Evolutionary conservation across 306 rosid species (phyloP).

Genomic region (Nissolia schottii): DNA sequence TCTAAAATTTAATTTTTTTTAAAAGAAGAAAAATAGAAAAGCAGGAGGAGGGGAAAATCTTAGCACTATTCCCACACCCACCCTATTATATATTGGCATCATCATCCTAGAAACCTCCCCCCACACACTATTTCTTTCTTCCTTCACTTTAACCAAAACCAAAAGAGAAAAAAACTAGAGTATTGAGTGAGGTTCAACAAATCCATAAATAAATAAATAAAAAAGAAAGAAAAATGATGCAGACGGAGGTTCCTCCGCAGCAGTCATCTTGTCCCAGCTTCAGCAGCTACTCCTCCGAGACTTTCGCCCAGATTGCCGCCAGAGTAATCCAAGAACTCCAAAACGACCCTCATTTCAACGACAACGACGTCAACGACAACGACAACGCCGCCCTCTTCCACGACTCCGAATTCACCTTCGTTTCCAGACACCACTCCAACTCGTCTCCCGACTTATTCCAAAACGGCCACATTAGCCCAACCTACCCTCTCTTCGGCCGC

Average conservation of each 20-base stretch:
- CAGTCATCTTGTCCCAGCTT: slow-evolving; percentile 66
- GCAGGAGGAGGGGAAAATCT: no score
- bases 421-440: slow-evolving; percentile 27
- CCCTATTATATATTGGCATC: no score
- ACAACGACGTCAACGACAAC: not conserved
- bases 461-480: slow-evolving; percentile 75
- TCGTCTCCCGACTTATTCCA: slow-evolving; percentile 66
- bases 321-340: slow-evolving; percentile 52
- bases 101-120: no score
- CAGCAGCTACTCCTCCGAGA: slow-evolving; percentile 55
- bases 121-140: no score
- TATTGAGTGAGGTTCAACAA: not conserved
- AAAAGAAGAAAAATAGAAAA: no score
- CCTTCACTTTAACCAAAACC: no score
- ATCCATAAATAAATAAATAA: no score
- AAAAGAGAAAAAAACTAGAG: no score
- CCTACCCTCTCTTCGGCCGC: slow-evolving; percentile 56
- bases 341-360: slow-evolving; percentile 19
- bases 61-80: no score
- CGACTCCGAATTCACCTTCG: slow-evolving; percentile 62
- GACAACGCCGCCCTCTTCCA: slow-evolving; percentile 8
- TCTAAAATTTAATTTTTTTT: no score
- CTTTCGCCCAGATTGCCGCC: slow-evolving; percentile 68
- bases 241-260: slow-evolving; percentile 21
- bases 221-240: slow-evolving; percentile 27